Conservation (phyloP, 179 eudicot genomes). For the Amaranthus tricolor region DNA sequence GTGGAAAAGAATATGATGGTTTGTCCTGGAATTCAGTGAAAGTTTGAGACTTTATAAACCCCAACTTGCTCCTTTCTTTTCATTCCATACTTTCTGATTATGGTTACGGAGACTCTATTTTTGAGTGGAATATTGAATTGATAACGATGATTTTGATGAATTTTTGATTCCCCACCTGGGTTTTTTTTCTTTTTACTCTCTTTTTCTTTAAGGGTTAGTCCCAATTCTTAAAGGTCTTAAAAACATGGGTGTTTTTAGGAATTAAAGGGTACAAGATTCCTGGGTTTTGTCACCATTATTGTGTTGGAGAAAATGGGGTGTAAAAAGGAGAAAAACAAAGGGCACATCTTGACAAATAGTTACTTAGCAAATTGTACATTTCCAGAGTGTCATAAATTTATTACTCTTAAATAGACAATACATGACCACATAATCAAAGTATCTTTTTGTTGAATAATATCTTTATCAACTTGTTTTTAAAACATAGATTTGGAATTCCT, state of each 20-base stretch:
- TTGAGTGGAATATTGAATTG: too few species aligned
- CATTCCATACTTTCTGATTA: background rate
- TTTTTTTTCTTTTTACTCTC: background rate
- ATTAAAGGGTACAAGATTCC: slow-evolving; percentile 43
- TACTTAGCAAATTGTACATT: slow-evolving; percentile 23
- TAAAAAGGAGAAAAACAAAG: slow-evolving; percentile 5
- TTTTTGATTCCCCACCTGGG: slow-evolving; percentile 18
- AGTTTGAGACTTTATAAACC: slow-evolving; percentile 27
- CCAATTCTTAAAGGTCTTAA: slow-evolving; percentile 20
- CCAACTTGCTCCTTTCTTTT: slow-evolving; percentile 32
- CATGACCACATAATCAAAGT: slow-evolving; percentile 5
- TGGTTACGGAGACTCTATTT: too few species aligned
- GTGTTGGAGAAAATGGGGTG: slow-evolving; percentile 6
- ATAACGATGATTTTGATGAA: too few species aligned
- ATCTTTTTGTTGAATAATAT: background rate
- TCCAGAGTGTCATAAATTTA: slow-evolving; percentile 34
- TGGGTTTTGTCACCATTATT: slow-evolving; percentile 42
- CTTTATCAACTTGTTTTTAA: background rate
- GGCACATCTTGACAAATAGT: slow-evolving; percentile 27
- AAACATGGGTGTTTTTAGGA: slow-evolving; percentile 19
- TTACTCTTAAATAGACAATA: slow-evolving; percentile 11
- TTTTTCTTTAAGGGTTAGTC: too few species aligned
- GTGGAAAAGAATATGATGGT: slow-evolving; percentile 30
- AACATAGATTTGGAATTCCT: background rate
- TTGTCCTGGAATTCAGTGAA: slow-evolving; percentile 60